Evolutionary conservation across 2,329 filamentous ascomycete species (phyloP).

Genomic region (Trichophyton simii): DNA sequence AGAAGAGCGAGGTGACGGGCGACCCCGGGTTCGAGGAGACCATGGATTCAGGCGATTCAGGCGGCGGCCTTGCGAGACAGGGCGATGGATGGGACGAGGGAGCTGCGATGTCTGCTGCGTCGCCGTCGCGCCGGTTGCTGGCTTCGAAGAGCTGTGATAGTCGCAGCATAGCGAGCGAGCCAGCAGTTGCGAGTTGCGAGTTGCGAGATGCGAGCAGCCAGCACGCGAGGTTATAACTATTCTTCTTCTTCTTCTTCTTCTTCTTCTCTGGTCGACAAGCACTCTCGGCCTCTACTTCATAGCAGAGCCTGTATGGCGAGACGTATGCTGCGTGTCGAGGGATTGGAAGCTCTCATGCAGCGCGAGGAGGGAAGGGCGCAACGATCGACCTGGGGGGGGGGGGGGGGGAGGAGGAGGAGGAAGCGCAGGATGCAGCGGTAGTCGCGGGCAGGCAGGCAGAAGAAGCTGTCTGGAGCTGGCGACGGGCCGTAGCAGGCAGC

Average conservation of each 20-base stretch:
- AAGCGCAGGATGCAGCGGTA: not conserved
- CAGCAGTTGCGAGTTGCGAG: too few species aligned
- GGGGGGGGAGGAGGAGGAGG: too few species aligned
- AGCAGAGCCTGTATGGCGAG: not conserved
- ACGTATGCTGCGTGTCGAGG: not conserved
- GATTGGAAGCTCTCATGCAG: not conserved
- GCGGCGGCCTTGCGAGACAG: slow-evolving; percentile 11
- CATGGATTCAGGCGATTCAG: slow-evolving; percentile 23
- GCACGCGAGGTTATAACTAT: too few species aligned
- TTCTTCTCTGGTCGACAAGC: not conserved
- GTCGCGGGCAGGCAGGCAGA: not conserved
- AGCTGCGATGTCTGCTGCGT: slow-evolving; percentile 17
- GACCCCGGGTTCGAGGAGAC: slow-evolving; percentile 29
- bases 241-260: too few species aligned
- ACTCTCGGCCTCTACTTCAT: not conserved
- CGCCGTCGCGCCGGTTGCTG: slow-evolving; percentile 21
- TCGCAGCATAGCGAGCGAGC: slow-evolving; percentile 21
- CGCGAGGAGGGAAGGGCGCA: not conserved
- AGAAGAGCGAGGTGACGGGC: slow-evolving; percentile 30
- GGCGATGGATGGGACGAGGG: slow-evolving; percentile 4
- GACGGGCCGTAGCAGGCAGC: too few species aligned
- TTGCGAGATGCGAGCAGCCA: too few species aligned
- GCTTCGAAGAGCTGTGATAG: slow-evolving; percentile 25
- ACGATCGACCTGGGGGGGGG: not conserved
- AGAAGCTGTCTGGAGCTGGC: not conserved